These are phyloP conservation scores for Parachlorella kessleri DNA, from an alignment of 139 green algal species.

Conservation along the genomic window DNA sequence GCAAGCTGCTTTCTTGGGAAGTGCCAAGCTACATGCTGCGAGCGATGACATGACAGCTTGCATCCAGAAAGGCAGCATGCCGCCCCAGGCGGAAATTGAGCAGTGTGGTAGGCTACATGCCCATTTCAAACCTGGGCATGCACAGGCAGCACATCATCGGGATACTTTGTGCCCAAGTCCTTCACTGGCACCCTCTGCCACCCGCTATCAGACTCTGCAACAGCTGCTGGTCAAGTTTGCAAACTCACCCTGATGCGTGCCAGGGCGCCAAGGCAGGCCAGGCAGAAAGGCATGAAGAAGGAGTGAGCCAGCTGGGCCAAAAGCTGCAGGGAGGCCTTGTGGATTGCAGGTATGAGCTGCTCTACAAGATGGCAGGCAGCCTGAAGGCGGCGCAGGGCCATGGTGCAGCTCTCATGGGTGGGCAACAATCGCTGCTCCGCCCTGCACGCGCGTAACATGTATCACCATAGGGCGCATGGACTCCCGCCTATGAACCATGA, in stretches of 20 bases:
- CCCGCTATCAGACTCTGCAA: too few relatives aligned
- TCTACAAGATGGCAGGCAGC: conserved; percentile 34
- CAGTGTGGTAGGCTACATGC: too few relatives aligned
- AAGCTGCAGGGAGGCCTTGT: conserved; percentile 44
- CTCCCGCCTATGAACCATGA: too few relatives aligned
- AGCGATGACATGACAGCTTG: not conserved
- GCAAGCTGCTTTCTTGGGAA: not conserved
- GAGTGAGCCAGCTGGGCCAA: conserved; percentile 58
- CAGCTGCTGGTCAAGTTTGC: too few relatives aligned
- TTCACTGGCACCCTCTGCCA: too few relatives aligned
- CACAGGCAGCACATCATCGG: too few relatives aligned
- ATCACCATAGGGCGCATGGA: too few relatives aligned
- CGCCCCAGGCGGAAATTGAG: too few relatives aligned
- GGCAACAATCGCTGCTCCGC: conserved; percentile 26
- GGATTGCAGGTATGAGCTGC: conserved; percentile 8
- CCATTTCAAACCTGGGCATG: too few relatives aligned
- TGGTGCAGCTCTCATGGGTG: conserved; percentile 8
- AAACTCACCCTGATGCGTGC: conserved; percentile 57
- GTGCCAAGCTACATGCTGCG: not conserved
- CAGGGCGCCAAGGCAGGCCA: conserved; percentile 52
- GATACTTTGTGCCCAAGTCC: too few relatives aligned
- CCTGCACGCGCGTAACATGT: not conserved
- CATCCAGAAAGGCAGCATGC: not conserved
- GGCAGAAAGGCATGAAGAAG: conserved; percentile 75
- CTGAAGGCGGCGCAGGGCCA: conserved; percentile 40